Evolutionary conservation across 192 early-diverging fungal species (phyloP).

Genomic region (Chytriomyces sp.): DNA sequence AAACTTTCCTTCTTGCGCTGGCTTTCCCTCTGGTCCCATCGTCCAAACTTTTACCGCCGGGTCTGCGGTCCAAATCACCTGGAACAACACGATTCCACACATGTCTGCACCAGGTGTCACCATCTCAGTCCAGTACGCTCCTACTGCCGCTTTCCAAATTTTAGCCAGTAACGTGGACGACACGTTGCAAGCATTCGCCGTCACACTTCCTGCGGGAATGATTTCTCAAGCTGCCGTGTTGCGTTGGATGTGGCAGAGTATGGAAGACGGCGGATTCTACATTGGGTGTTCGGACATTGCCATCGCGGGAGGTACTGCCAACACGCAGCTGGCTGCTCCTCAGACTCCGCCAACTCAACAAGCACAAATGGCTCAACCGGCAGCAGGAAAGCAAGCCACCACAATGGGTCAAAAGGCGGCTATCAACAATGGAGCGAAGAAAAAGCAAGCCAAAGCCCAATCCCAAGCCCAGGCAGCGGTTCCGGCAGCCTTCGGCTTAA

Average conservation of each 20-base stretch:
- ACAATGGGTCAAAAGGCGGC: too few species aligned
- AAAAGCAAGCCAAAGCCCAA: too few species aligned
- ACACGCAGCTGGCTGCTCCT: neutral
- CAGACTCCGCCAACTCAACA: neutral
- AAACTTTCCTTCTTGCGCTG: constrained; percentile 12
- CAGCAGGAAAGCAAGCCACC: neutral
- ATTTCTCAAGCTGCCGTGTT: constrained; percentile 40
- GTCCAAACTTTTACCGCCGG: neutral
- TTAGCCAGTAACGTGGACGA: constrained; percentile 41
- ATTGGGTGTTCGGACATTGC: constrained; percentile 48
- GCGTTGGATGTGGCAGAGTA: constrained; percentile 47
- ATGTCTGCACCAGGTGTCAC: constrained; percentile 35
- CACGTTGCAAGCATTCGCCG: constrained; percentile 9
- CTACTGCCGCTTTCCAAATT: constrained; percentile 27
- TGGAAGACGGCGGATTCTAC: constrained; percentile 52
- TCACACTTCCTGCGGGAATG: constrained; percentile 40
- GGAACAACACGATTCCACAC: constrained; percentile 41
- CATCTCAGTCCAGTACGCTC: constrained; percentile 35
- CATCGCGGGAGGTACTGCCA: constrained; percentile 11
- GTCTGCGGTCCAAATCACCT: neutral
- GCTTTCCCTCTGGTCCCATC: neutral
- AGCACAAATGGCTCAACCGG: neutral
- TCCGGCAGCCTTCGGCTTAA: too few species aligned
- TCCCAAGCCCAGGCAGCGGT: too few species aligned
- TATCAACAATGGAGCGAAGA: too few species aligned